Evolutionary conservation across 2,329 filamentous ascomycete genomes (phyloP).

Genomic region (Exophiala spinifera): DNA sequence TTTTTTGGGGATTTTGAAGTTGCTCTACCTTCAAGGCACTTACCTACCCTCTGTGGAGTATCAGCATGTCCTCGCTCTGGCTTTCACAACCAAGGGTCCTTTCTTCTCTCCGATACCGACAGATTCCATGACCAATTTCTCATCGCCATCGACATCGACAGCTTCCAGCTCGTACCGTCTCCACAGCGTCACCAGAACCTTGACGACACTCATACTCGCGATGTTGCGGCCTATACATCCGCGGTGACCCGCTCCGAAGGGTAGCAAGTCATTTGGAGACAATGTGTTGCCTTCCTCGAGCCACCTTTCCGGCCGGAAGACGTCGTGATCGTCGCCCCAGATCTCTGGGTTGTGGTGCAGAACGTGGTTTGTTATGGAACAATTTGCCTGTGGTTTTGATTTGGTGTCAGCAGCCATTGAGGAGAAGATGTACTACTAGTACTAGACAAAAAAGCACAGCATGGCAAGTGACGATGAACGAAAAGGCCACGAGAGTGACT

Average conservation of each 20-base stretch:
- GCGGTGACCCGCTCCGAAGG: slow-evolving; percentile 49
- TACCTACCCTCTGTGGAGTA: too few species aligned
- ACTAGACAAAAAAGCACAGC: too few species aligned
- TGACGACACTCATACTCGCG: slow-evolving; percentile 33
- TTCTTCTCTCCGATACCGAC: slow-evolving; percentile 17
- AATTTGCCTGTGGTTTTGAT: slow-evolving; percentile 4
- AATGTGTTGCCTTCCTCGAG: slow-evolving; percentile 38
- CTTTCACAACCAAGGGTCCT: slow-evolving; percentile 14
- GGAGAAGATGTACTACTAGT: too few species aligned
- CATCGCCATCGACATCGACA: slow-evolving; percentile 6
- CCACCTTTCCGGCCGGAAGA: slow-evolving; percentile 51
- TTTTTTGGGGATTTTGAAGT: too few species aligned
- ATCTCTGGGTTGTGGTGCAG: slow-evolving; percentile 13
- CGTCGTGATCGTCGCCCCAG: slow-evolving; percentile 12
- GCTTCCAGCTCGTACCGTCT: slow-evolving; percentile 8
- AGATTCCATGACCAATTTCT: slow-evolving; percentile 10
- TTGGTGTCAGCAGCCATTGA: too few species aligned
- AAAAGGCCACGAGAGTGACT: not conserved
- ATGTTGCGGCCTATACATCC: slow-evolving; percentile 52
- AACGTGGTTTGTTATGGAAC: slow-evolving; percentile 11
- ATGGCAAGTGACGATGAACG: too few species aligned
- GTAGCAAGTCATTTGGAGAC: slow-evolving; percentile 42
- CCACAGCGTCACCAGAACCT: slow-evolving; percentile 10
- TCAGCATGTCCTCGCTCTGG: slow-evolving; percentile 1
- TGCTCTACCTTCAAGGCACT: too few species aligned